Conservation (phyloP, 345 rosid species). For the Hypericum androsaemum region DNA sequence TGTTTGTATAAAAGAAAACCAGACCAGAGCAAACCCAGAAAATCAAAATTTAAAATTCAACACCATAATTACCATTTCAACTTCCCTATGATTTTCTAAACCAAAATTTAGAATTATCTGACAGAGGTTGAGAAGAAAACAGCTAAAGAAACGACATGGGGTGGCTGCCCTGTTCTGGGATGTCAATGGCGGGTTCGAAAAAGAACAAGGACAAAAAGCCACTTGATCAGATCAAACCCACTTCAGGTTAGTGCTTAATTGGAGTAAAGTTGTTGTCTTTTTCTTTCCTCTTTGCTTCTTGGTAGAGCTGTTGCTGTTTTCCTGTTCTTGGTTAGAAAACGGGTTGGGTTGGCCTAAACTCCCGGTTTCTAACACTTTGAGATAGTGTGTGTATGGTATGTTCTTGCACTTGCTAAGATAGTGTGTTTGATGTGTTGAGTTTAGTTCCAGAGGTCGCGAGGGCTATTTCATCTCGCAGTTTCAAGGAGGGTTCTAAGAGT, state of each 20-base stretch:
- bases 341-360: too few relatives aligned
- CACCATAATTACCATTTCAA: too few relatives aligned
- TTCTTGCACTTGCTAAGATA: too few relatives aligned
- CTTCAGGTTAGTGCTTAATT: slow-evolving; percentile 10
- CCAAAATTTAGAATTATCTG: too few relatives aligned
- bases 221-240: slow-evolving; percentile 14
- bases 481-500: slow-evolving; percentile 5
- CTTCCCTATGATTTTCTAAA: too few relatives aligned
- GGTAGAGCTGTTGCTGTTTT: not conserved
- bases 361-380: too few relatives aligned
- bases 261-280: not conserved
- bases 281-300: not conserved
- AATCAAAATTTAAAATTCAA: too few relatives aligned
- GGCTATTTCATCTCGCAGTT: not conserved
- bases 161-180: slow-evolving; percentile 24
- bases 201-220: slow-evolving; percentile 2
- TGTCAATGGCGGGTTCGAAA: slow-evolving; percentile 4
- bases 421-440: not conserved
- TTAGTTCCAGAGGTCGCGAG: slow-evolving; percentile 10
- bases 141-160: slow-evolving; percentile 7
- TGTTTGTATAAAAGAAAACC: too few relatives aligned
- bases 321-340: not conserved
- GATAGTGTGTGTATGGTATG: too few relatives aligned
- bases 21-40: too few relatives aligned
- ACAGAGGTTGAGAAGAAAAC: too few relatives aligned